These are phyloP conservation scores for Porphyrellus sp. DNA, from an alignment of 1,284 basidiomycete species.

Conservation along the genomic window DNA sequence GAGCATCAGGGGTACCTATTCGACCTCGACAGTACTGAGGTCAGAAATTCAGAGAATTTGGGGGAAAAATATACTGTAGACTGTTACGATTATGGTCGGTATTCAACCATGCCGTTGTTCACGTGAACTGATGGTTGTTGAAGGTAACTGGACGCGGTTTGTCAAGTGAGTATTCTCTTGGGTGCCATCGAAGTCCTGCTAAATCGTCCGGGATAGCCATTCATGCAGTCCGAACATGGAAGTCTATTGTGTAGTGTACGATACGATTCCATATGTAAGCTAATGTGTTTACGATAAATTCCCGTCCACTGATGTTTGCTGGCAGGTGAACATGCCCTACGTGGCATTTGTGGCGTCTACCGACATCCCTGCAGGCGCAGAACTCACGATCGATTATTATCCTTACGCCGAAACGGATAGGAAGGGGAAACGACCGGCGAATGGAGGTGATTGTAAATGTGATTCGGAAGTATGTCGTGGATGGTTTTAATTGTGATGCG, in stretches of 20 bases:
- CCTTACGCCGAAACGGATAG: conserved; percentile 37
- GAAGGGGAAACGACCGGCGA: conserved; percentile 26
- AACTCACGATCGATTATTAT: conserved; percentile 64
- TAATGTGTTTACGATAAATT: not conserved
- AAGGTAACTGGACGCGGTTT: conserved; percentile 73
- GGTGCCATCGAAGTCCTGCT: not conserved
- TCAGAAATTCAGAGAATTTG: conserved; percentile 34
- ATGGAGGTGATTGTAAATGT: conserved; percentile 22
- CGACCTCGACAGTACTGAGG: conserved; percentile 56
- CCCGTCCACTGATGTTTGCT: not conserved
- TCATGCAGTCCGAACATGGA: conserved; percentile 59
- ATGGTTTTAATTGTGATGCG: conserved; percentile 21
- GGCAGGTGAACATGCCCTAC: conserved; percentile 56
- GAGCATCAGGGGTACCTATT: conserved; percentile 48
- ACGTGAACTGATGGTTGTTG: conserved; percentile 5
- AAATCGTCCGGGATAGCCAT: conserved; percentile 43
- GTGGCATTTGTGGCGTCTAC: conserved; percentile 52
- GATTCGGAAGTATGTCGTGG: conserved; percentile 26
- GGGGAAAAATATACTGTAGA: conserved; percentile 48
- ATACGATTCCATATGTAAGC: conserved; percentile 54
- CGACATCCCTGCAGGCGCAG: conserved; percentile 48
- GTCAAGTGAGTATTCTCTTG: conserved; percentile 50
- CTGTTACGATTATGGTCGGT: conserved; percentile 45
- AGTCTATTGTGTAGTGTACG: conserved; percentile 58
- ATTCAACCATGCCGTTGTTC: not conserved